These are phyloP conservation scores for Gremmenia infestans DNA, from an alignment of 2,329 filamentous ascomycete genomes.

Conservation along the genomic window DNA sequence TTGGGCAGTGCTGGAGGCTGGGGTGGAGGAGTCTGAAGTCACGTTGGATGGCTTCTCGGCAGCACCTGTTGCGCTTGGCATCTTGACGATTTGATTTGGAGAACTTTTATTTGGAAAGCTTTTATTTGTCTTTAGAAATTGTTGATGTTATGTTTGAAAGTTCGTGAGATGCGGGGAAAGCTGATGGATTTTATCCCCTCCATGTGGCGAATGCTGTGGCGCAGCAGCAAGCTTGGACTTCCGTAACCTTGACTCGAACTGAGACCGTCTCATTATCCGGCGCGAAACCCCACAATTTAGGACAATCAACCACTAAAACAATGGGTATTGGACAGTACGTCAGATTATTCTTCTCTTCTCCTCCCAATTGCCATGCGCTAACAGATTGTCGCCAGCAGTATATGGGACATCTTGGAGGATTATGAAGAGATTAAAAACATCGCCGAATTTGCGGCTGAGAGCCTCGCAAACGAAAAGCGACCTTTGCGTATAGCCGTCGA, in stretches of 20 bases:
- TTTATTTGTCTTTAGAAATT: background rate
- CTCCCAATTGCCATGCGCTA: background rate
- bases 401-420: background rate
- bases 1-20: background rate
- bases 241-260: background rate
- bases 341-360: background rate
- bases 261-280: background rate
- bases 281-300: background rate
- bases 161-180: background rate
- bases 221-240: background rate
- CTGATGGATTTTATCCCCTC: background rate
- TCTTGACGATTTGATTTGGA: background rate
- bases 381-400: background rate
- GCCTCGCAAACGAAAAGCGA: background rate
- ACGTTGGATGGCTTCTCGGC: conserved; percentile 6
- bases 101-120: no score
- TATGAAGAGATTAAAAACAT: background rate
- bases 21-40: background rate
- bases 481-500: background rate
- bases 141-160: background rate
- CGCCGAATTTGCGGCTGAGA: background rate
- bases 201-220: background rate
- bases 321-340: background rate
- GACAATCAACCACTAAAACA: background rate
- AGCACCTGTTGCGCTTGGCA: background rate